Evolutionary conservation across 805 yeast species (phyloP).

Genomic region (Myxozyma monticola): DNA sequence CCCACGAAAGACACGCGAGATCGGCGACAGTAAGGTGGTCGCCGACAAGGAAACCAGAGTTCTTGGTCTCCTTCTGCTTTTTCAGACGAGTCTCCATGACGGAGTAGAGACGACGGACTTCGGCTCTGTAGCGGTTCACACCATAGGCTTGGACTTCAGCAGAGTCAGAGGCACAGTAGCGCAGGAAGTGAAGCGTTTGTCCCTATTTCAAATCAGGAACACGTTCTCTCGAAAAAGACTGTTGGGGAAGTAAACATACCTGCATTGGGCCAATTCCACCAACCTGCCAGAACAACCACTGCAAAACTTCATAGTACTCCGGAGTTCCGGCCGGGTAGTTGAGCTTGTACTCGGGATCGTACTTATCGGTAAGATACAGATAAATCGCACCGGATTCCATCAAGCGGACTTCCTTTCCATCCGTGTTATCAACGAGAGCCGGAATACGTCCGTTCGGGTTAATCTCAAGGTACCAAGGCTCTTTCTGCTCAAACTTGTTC

Average conservation of each 20-base stretch:
- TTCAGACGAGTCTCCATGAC: slow-evolving; percentile 53
- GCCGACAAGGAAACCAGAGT: slow-evolving; percentile 56
- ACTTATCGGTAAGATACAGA: slow-evolving; percentile 58
- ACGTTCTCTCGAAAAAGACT: not conserved
- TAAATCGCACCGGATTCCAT: slow-evolving; percentile 65
- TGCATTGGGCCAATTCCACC: slow-evolving; percentile 43
- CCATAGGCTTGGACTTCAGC: slow-evolving; percentile 55
- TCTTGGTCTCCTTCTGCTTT: slow-evolving; percentile 41
- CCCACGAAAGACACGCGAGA: slow-evolving; percentile 19
- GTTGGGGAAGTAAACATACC: slow-evolving; percentile 45
- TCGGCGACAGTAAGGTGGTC: slow-evolving; percentile 57
- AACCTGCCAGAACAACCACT: slow-evolving; percentile 25
- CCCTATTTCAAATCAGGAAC: slow-evolving; percentile 47
- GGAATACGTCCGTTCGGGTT: slow-evolving; percentile 70
- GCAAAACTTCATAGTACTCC: slow-evolving; percentile 45
- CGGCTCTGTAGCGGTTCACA: slow-evolving; percentile 51
- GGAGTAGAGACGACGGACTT: slow-evolving; percentile 54
- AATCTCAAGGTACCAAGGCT: slow-evolving; percentile 55
- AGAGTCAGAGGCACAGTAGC: slow-evolving; percentile 40
- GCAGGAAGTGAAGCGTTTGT: slow-evolving; percentile 53
- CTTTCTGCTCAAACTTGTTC: slow-evolving; percentile 49
- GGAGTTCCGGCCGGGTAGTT: slow-evolving; percentile 41
- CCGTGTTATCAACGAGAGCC: slow-evolving; percentile 44
- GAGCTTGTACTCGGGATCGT: slow-evolving; percentile 54
- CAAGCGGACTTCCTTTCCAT: slow-evolving; percentile 48